Evolutionary conservation across 208 protist genomes (phyloP).

Genomic region (Paratrypanosoma confusum): DNA sequence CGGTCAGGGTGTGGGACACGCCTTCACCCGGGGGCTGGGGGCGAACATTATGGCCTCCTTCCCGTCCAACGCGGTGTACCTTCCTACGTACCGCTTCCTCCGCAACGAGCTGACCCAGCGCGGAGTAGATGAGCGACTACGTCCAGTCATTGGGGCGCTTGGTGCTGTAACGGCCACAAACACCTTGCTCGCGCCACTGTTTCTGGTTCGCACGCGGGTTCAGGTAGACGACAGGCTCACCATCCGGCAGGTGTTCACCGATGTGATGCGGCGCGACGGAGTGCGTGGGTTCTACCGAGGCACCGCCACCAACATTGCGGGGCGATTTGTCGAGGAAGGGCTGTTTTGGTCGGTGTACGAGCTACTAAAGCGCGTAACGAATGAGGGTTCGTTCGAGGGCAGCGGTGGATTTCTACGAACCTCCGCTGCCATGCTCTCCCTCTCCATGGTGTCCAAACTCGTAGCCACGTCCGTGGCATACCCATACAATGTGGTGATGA

Average conservation of each 20-base stretch:
- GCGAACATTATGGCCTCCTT: conserved; percentile 84
- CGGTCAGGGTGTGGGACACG: conserved; percentile 47
- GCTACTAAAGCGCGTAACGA: conserved; percentile 64
- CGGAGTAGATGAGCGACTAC: conserved; percentile 36
- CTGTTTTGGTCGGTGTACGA: conserved; percentile 84
- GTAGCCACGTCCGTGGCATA: conserved; percentile 58
- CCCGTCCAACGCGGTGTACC: conserved; percentile 81
- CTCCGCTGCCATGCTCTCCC: conserved; percentile 60
- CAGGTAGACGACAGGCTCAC: conserved; percentile 72
- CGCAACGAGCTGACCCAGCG: conserved; percentile 32
- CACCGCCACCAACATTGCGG: conserved; percentile 67
- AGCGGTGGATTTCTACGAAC: conserved; percentile 33
- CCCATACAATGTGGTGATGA: conserved; percentile 88
- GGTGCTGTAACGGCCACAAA: conserved; percentile 74
- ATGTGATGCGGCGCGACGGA: conserved; percentile 63
- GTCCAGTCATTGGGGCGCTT: conserved; percentile 47
- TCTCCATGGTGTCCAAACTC: conserved; percentile 75
- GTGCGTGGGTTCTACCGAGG: conserved; percentile 76
- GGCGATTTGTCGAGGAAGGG: conserved; percentile 79
- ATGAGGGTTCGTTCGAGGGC: conserved; percentile 42
- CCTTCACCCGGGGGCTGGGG: conserved; percentile 62
- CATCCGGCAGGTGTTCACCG: conserved; percentile 52
- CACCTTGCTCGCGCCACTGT: conserved; percentile 59
- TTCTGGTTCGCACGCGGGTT: conserved; percentile 80
- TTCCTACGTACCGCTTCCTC: conserved; percentile 70